Conservation (phyloP, 768 basidiomycete species). For the Polyporus arcularius region DNA sequence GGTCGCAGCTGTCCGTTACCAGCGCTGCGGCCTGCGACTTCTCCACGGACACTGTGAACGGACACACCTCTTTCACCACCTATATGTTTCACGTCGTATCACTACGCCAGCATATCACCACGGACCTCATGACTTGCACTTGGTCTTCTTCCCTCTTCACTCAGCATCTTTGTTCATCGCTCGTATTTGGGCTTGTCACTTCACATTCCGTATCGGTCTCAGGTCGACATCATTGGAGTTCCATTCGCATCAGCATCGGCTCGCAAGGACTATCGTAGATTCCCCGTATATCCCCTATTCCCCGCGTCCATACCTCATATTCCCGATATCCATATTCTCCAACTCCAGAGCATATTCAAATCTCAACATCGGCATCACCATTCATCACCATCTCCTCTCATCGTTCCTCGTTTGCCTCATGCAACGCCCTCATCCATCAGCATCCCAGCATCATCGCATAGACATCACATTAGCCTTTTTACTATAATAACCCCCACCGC, state of each 20-base stretch:
- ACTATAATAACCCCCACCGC: background rate
- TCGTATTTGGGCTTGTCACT: background rate
- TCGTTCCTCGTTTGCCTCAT: no score
- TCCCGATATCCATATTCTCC: background rate
- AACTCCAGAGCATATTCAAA: background rate
- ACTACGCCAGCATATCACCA: background rate
- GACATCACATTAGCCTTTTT: background rate
- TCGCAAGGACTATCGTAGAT: constrained; percentile 2
- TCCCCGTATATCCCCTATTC: constrained; percentile 8
- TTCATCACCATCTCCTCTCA: background rate
- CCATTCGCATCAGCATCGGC: constrained; percentile 3
- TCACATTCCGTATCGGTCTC: background rate
- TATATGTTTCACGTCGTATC: background rate
- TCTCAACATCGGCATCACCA: constrained; percentile 1
- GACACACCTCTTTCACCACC: background rate
- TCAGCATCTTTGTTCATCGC: background rate
- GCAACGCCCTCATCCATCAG: background rate
- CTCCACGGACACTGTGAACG: constrained; percentile 1
- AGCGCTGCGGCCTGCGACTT: background rate
- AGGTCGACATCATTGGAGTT: background rate
- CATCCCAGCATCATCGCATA: background rate
- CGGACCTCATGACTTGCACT: background rate
- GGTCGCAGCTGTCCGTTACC: background rate
- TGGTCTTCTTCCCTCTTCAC: background rate
- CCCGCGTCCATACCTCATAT: background rate